A percentile compares a stretch with the other conserved stretches of the same genome.
Conservation (phyloP, 345 rosid genomes). For the Eucalyptus sideroxylon region DNA sequence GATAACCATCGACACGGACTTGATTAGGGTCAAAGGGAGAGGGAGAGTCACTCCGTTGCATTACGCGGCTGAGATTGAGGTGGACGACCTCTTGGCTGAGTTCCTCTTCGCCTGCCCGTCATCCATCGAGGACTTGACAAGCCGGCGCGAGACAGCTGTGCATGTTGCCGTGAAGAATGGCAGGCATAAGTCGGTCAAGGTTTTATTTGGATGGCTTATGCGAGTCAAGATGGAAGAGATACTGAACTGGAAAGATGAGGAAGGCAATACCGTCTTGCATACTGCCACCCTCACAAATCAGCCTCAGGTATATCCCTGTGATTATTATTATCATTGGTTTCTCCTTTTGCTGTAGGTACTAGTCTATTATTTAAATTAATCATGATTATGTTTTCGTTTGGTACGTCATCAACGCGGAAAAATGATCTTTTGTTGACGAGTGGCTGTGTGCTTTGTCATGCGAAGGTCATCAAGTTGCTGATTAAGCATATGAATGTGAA, state of each 20-base stretch:
- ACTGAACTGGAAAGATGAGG: neutral
- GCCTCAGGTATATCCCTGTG: neutral
- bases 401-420: neutral
- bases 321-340: neutral
- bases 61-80: neutral
- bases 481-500: no score
- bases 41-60: constrained; percentile 9
- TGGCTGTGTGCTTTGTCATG: no score
- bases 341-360: neutral
- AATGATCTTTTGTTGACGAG: no score
- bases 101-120: neutral
- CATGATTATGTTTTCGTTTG: neutral
- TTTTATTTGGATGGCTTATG: neutral
- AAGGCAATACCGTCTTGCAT: neutral
- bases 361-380: neutral
- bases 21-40: neutral
- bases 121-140: constrained; percentile 1
- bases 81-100: neutral
- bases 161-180: constrained; percentile 1
- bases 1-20: neutral
- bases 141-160: neutral
- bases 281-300: neutral
- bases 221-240: neutral
- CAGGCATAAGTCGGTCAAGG: neutral
- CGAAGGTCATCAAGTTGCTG: no score